Percentiles rank a stretch among this genome's conserved stretches.
Conservation (phyloP, 2,329 filamentous ascomycete species). For the Pezicula rhizophila region DNA sequence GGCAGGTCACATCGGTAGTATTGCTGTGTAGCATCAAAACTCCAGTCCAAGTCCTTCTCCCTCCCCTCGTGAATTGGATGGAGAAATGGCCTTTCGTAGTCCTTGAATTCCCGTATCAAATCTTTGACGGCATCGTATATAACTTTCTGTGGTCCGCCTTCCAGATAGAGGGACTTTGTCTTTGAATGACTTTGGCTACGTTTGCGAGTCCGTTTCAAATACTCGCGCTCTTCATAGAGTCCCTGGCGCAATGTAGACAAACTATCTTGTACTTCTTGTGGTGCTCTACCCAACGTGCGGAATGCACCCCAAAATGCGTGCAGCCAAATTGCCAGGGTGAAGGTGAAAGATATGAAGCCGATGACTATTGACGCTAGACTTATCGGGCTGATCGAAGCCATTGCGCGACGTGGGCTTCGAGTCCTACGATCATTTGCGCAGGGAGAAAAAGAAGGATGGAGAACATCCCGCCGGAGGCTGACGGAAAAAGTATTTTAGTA, state of each 20-base stretch:
- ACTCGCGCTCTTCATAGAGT: slow-evolving; percentile 20
- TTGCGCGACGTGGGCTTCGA: not conserved
- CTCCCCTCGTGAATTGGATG: slow-evolving; percentile 10
- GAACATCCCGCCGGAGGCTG: not conserved
- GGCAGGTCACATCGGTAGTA: slow-evolving; percentile 14
- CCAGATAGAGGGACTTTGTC: slow-evolving; percentile 11
- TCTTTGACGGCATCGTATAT: slow-evolving; percentile 20
- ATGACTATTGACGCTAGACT: slow-evolving; percentile 13
- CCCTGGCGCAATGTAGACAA: slow-evolving; percentile 17
- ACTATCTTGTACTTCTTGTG: slow-evolving; percentile 11
- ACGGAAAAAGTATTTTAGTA: not conserved
- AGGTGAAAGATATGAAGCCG: slow-evolving; percentile 18
- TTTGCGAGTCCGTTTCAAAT: slow-evolving; percentile 13
- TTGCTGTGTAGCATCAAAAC: slow-evolving; percentile 19
- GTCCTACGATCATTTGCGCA: not conserved
- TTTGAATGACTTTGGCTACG: slow-evolving; percentile 3
- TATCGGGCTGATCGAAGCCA: slow-evolving; percentile 1
- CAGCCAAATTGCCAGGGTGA: slow-evolving; percentile 16
- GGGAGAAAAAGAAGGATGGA: not conserved
- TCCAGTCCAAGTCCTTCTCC: slow-evolving; percentile 22
- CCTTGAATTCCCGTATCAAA: slow-evolving; percentile 19
- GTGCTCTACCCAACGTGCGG: slow-evolving; percentile 11
- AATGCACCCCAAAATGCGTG: slow-evolving; percentile 19
- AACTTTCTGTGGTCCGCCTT: slow-evolving; percentile 14
- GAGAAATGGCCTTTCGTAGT: slow-evolving; percentile 13